phyloP scores from a whole-genome alignment of 2,329 filamentous ascomycete genomes.

The Calonectria pteridis region DNA sequence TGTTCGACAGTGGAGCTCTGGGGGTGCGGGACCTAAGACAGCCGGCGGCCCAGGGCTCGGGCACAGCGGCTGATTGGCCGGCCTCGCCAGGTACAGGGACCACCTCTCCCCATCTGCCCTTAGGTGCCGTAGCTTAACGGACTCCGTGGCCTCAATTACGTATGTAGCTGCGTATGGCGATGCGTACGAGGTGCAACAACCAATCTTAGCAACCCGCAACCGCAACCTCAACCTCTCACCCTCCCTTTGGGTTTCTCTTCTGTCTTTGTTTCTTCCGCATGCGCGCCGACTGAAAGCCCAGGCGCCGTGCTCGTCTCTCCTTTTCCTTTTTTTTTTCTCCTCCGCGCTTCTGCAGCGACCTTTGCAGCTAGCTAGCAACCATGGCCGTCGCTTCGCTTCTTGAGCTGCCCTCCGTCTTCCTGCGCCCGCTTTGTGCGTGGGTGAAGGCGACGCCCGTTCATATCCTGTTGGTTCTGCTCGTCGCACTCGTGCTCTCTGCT shows the following conservation, averaged over 20 bases:
- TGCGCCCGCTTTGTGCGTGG: conserved; percentile 52
- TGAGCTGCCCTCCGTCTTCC: conserved; percentile 50
- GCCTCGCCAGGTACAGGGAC: neutral
- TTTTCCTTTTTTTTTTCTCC: conserved; percentile 7
- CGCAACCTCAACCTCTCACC: neutral
- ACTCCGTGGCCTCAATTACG: conserved; percentile 26
- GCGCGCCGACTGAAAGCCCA: neutral
- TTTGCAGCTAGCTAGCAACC: conserved; percentile 22
- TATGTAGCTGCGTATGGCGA: neutral
- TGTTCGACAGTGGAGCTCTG: neutral
- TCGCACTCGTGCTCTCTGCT: conserved; percentile 49
- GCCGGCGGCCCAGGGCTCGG: neutral
- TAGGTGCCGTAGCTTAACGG: conserved; percentile 12
- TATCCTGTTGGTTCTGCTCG: conserved; percentile 52
- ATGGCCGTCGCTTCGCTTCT: conserved; percentile 39
- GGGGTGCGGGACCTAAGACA: conserved; percentile 10
- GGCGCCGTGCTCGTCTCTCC: neutral
- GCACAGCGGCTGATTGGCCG: conserved; percentile 18
- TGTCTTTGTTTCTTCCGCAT: conserved; percentile 14
- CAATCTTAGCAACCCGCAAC: neutral
- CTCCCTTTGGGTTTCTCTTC: neutral
- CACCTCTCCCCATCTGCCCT: neutral
- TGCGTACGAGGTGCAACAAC: conserved; percentile 2
- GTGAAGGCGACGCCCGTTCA: conserved; percentile 54
- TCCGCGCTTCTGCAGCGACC: conserved; percentile 26